phyloP scores from a whole-genome alignment of 192 early-diverging fungal species.

The Oehlia diaphana region DNA sequence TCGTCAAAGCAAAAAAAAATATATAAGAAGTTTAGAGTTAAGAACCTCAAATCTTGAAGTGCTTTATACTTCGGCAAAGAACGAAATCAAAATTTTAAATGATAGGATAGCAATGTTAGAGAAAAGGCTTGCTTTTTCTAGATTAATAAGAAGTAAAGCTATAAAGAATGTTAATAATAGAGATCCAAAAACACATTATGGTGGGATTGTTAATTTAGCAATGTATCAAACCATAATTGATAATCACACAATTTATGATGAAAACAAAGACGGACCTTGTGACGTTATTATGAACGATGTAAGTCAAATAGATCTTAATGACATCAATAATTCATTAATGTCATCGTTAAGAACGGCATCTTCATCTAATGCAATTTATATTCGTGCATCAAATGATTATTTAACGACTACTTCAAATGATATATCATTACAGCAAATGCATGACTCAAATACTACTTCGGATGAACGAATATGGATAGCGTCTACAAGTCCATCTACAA shows the following conservation, averaged over 20 bases:
- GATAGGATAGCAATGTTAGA: background rate
- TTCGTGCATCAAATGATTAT: background rate
- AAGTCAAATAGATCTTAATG: background rate
- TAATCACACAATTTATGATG: background rate
- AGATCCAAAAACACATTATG: background rate
- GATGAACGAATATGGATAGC: no score
- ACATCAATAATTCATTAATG: no score
- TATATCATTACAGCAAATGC: background rate
- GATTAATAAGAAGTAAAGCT: background rate
- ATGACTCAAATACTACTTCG: no score
- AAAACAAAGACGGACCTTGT: background rate
- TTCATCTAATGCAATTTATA: background rate
- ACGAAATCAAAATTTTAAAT: conserved; percentile 23
- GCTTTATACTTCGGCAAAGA: background rate
- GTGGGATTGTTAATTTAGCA: background rate
- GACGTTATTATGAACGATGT: background rate
- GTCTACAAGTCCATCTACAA: no score
- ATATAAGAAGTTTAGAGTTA: background rate
- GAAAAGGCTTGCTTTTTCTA: background rate
- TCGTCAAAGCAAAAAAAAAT: conserved; percentile 16
- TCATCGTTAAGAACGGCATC: background rate
- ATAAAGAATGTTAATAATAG: background rate
- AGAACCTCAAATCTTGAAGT: background rate
- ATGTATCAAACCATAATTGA: background rate
- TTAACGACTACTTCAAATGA: background rate